Evolutionary conservation across 2,329 filamentous ascomycete species (phyloP).

Genomic region (Coniella vitis): DNA sequence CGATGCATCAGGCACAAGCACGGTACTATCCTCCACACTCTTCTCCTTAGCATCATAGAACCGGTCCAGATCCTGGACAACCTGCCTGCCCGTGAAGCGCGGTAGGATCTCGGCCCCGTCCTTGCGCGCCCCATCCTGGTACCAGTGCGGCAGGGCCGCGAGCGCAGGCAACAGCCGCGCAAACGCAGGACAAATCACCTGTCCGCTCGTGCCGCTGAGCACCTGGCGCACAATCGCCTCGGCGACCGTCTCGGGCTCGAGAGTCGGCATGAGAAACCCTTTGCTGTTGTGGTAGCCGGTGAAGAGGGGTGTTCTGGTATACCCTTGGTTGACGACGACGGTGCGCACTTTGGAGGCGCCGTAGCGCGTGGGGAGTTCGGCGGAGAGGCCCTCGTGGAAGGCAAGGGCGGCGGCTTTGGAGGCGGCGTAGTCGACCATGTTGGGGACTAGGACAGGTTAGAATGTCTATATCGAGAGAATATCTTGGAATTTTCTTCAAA

Average conservation of each 20-base stretch:
- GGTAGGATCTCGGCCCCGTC: conserved; percentile 34
- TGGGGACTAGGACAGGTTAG: conserved; percentile 33
- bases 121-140: conserved; percentile 46
- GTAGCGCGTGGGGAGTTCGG: conserved; percentile 53
- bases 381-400: conserved; percentile 60
- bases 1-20: conserved; percentile 27
- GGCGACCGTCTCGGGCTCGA: conserved; percentile 57
- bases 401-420: conserved; percentile 60
- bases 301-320: conserved; percentile 56
- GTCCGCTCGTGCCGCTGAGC: conserved; percentile 47
- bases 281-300: conserved; percentile 44
- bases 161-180: conserved; percentile 35
- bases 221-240: conserved; percentile 57
- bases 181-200: conserved; percentile 47
- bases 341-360: conserved; percentile 58
- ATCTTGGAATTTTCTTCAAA: no score
- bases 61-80: conserved; percentile 37
- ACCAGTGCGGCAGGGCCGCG: conserved; percentile 55
- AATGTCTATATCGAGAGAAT: not conserved
- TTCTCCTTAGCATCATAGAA: conserved; percentile 28
- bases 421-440: conserved; percentile 61
- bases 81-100: conserved; percentile 39
- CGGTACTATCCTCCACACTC: conserved; percentile 28
- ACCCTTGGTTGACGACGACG: conserved; percentile 58
- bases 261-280: conserved; percentile 43